Evolutionary conservation across 768 basidiomycete species (phyloP), one percentile per base, ranked within the genome.

Genomic region (Lactarius pseudohatsudake): DNA sequence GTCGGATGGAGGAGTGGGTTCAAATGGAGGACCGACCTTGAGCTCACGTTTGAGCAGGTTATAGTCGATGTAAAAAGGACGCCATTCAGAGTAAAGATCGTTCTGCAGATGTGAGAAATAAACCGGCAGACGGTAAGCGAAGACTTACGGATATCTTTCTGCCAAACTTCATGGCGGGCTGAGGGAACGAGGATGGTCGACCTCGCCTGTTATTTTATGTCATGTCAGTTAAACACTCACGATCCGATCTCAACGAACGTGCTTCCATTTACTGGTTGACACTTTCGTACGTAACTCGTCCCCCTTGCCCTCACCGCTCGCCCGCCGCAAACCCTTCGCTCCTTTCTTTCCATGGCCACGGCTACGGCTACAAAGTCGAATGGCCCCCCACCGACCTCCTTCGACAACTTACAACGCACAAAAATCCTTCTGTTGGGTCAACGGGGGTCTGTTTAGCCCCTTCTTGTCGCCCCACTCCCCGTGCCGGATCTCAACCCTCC

Each of bases 81-180:
- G 84, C 95, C 95, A 97, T 82, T 94, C 95, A 70, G 82, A 84
- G 77, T 96, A 97, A 50, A 94, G 82, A 72, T 91, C 90, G 58
- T 85, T 86, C 92, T 95, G 74, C 20, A 34, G n/a, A 57, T 41
- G 28, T 6, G 9, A 22, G 20, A 26, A 7, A 30, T 57, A 18
- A 50, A 34, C 56, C 65, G 71, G 36, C 36, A 38, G 36, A 38
- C 36, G 56, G 64, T 41, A 64, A 58, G 55, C 58, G 43, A 20
- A 36, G 59, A 75, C 85, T 28, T 68, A 88, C 88, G 67, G 81
- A 85, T 66, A 92, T 92, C 77, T 90, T 91, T 61, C 84, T 82
- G 26, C 91, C 91, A 73, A 92, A 92, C 81, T 92, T 92, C 91
- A 92, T 92, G 65, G 67, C 56, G 43, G 30, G 16, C 40, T 50